These are phyloP conservation scores for Amniculicola lignicola DNA, from an alignment of 495 filamentous ascomycete genomes.

Conservation along the genomic window DNA sequence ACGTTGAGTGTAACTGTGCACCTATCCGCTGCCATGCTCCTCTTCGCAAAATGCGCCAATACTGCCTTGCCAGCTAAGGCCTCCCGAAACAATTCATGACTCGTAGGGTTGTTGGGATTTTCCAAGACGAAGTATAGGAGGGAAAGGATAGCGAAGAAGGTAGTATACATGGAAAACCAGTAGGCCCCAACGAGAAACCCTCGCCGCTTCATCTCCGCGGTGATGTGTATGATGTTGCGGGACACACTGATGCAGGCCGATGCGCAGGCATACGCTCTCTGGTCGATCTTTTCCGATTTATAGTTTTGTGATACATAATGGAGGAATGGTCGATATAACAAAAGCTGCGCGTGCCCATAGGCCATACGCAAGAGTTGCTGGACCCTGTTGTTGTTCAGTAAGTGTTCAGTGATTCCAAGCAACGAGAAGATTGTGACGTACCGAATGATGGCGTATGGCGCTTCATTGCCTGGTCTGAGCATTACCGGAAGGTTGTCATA, in stretches of 20 bases:
- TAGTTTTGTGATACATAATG: slow-evolving; percentile 81
- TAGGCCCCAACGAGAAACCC: slow-evolving; percentile 83
- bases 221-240: slow-evolving; percentile 91
- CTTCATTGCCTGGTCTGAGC: slow-evolving; percentile 72
- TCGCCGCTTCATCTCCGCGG: slow-evolving; percentile 79
- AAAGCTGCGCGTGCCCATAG: slow-evolving; percentile 89
- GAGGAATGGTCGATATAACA: slow-evolving; percentile 91
- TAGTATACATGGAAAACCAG: slow-evolving; percentile 96
- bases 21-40: slow-evolving; percentile 83
- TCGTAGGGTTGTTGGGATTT: slow-evolving; percentile 73
- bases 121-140: slow-evolving; percentile 87
- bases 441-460: slow-evolving; percentile 70
- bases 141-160: slow-evolving; percentile 90
- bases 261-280: slow-evolving; percentile 85
- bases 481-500: slow-evolving; percentile 71
- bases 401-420: not conserved
- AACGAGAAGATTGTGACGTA: slow-evolving; percentile 45
- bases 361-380: slow-evolving; percentile 84
- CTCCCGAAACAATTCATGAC: slow-evolving; percentile 78
- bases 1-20: slow-evolving; percentile 74
- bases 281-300: slow-evolving; percentile 67
- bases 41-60: slow-evolving; percentile 71
- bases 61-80: slow-evolving; percentile 78
- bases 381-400: slow-evolving; percentile 52
- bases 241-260: slow-evolving; percentile 89